Conservation (phyloP, 2,329 filamentous ascomycete genomes). For the Hypoxylon sp. region DNA sequence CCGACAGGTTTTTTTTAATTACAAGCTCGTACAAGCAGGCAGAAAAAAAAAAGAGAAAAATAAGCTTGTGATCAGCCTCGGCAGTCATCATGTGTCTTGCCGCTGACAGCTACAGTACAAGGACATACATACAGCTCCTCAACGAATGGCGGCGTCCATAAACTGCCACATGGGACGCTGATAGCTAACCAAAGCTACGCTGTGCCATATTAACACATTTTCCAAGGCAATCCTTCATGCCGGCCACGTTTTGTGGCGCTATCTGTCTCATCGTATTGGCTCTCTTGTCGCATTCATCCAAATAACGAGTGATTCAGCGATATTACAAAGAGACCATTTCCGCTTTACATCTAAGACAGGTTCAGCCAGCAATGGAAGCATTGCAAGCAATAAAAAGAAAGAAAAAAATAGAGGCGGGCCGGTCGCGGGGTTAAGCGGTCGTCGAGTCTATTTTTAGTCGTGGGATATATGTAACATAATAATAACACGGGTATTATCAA, state of each 20-base stretch:
- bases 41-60: background rate
- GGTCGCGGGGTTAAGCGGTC: slow-evolving; percentile 36
- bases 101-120: slow-evolving; percentile 23
- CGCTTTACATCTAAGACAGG: slow-evolving; percentile 38
- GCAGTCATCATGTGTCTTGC: slow-evolving; percentile 34
- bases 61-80: slow-evolving; percentile 36
- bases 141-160: slow-evolving; percentile 7
- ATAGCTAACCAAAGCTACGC: slow-evolving; percentile 17
- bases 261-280: slow-evolving; percentile 37
- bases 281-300: slow-evolving; percentile 36
- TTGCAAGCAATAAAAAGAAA: background rate
- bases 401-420: slow-evolving; percentile 17
- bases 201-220: slow-evolving; percentile 40
- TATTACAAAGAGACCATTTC: slow-evolving; percentile 37
- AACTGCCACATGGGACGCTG: slow-evolving; percentile 15
- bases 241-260: slow-evolving; percentile 41
- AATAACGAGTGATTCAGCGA: slow-evolving; percentile 40
- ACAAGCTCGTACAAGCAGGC: background rate
- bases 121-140: background rate
- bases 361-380: background rate
- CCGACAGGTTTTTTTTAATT: slow-evolving; percentile 17
- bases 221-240: slow-evolving; percentile 39
- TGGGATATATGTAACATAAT: slow-evolving; percentile 37
- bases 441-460: slow-evolving; percentile 42
- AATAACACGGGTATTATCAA: slow-evolving; percentile 43